phyloP scores from a whole-genome alignment of 441 rosid genomes.

The Populus trichocarpa region DNA sequence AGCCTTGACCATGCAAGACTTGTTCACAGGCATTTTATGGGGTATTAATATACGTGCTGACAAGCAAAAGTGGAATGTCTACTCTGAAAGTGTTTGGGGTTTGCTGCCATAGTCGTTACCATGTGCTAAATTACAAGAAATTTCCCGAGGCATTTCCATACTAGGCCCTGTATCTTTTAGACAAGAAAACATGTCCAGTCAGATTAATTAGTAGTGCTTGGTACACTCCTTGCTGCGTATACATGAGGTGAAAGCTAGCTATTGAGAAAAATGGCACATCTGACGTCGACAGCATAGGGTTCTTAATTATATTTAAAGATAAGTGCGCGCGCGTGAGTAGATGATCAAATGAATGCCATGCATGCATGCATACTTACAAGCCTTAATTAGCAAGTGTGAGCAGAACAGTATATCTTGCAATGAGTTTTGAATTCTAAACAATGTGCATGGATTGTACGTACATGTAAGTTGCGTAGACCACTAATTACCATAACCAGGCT shows the following conservation, averaged over 20 bases:
- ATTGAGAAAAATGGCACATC: too few species aligned
- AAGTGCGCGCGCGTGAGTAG: background rate
- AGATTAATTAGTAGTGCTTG: background rate
- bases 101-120: background rate
- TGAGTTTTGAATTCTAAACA: too few species aligned
- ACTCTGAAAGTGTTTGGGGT: constrained; percentile 8
- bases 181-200: background rate
- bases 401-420: background rate
- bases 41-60: background rate
- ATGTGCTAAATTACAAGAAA: too few species aligned
- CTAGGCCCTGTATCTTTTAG: background rate
- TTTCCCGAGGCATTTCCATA: background rate
- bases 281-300: too few species aligned
- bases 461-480: background rate
- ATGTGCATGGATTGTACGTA: background rate
- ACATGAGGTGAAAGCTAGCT: constrained; percentile 5
- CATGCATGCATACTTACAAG: background rate
- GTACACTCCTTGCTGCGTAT: background rate
- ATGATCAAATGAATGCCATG: background rate
- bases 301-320: background rate
- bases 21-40: background rate
- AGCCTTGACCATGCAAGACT: constrained; percentile 13
- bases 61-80: constrained; percentile 29
- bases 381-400: background rate
- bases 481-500: too few species aligned